Percentiles rank a stretch among this genome's conserved stretches.
Evolutionary conservation across 2,329 filamentous ascomycete genomes (phyloP).

Genomic region (Amauroascus niger): DNA sequence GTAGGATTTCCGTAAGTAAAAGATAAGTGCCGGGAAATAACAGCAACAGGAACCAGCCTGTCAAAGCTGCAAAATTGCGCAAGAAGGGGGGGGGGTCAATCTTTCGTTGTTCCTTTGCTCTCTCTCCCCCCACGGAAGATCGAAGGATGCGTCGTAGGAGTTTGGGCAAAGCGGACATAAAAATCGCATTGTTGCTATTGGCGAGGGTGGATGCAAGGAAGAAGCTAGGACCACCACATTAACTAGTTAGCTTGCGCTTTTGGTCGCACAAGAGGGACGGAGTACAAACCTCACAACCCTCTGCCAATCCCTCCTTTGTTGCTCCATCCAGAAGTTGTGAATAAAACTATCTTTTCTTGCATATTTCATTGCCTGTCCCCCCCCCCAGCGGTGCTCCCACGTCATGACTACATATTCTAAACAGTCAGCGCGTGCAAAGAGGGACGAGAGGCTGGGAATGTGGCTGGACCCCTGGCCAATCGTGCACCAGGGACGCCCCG

Average conservation of each 20-base stretch:
- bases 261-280: too few species aligned
- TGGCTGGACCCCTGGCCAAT: not conserved
- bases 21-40: not conserved
- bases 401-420: too few species aligned
- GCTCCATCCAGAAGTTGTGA: too few species aligned
- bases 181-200: not conserved
- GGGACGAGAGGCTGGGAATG: constrained; percentile 8
- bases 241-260: too few species aligned
- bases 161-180: not conserved
- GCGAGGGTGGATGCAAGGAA: not conserved
- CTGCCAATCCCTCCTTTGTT: not conserved
- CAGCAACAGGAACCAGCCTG: not conserved
- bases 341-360: too few species aligned
- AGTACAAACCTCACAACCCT: too few species aligned
- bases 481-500: not conserved
- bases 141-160: not conserved
- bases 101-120: not conserved
- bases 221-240: not conserved
- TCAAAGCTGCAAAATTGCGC: not conserved
- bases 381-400: not conserved
- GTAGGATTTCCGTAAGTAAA: too few species aligned
- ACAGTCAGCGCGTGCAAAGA: too few species aligned
- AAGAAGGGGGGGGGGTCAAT: not conserved
- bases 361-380: not conserved
- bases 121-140: not conserved